Conservation (phyloP, 805 yeast genomes). For the Teunomyces barrocoloradensis region DNA sequence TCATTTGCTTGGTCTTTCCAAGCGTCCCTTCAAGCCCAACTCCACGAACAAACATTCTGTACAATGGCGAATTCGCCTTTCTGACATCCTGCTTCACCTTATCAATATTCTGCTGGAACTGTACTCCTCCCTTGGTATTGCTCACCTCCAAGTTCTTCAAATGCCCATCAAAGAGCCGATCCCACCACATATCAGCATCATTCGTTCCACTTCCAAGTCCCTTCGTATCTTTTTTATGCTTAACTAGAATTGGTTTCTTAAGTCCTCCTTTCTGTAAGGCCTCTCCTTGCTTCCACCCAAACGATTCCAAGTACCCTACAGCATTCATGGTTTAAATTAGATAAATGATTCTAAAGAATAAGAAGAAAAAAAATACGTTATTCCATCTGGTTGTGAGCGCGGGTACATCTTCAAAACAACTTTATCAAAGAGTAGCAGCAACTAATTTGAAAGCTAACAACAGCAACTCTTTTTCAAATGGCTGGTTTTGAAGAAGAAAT, state of each 20-base stretch:
- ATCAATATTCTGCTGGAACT: constrained; percentile 52
- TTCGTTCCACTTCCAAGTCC: constrained; percentile 82
- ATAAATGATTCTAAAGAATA: not conserved
- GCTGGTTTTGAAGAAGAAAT: constrained; percentile 1
- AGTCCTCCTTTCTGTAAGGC: constrained; percentile 79
- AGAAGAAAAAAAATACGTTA: not conserved
- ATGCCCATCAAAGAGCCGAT: constrained; percentile 89
- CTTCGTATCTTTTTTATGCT: constrained; percentile 85
- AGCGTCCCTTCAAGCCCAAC: constrained; percentile 80
- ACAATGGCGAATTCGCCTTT: constrained; percentile 66
- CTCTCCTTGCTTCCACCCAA: constrained; percentile 93
- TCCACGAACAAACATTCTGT: constrained; percentile 83
- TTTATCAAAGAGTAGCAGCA: not conserved
- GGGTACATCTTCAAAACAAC: not conserved
- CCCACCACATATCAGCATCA: constrained; percentile 96
- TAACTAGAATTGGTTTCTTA: constrained; percentile 80
- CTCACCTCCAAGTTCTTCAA: constrained; percentile 70
- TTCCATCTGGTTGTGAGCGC: constrained; percentile 4
- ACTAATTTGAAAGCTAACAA: not conserved
- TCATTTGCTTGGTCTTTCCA: constrained; percentile 34
- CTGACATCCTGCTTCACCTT: constrained; percentile 46
- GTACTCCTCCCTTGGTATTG: constrained; percentile 33
- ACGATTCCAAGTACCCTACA: constrained; percentile 63
- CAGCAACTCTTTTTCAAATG: not conserved
- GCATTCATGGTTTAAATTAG: constrained; percentile 58